Evolutionary conservation across 1,284 basidiomycete genomes (phyloP), one percentile per base, ranked within the genome.

Genomic region (Naganishia sp.): DNA sequence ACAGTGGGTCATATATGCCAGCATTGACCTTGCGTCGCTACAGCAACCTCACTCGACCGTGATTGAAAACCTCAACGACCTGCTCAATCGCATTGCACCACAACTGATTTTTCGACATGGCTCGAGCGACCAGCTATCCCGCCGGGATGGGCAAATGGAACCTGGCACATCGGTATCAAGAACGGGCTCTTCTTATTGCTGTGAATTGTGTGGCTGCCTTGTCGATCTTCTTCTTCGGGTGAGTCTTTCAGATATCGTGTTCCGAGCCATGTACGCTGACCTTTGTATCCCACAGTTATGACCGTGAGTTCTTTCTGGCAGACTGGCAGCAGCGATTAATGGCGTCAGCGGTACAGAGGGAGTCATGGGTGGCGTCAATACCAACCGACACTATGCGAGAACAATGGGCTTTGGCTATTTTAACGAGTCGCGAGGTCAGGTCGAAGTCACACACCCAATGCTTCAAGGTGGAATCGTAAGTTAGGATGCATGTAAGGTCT

Each of bases 341-440:
- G 28, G 28, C 28, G 2, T 16, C n/a, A 13, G 21, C 25, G 9
- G 7, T 18, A n/a, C 57, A 65, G 63, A 53, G 56, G 65, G n/a
- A 64, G 16, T 68, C 70, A 72, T 72, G 71, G 72, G 71, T 10
- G 72, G 72, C 9, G 72, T 74, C 31, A 74, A 74, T 64, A 72
- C 65, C 39, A 68, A 70, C 6, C 52, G 52, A n/a, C 66, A 72
- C 55, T 74, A 74, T 55, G 72, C 72, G 52, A 23, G 42, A 16
- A 67, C 63, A 46, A 74, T 74, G 73, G 63, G 63, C 13, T 68
- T 74, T 49, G 73, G 73, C 1, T 67, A 74, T 68, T 43, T 56
- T 16, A 66, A 71, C 46, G 73, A 71, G 15, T 36, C 50, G 39
- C 54, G 55, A 25, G 39, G 39, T 44, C 25, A 28, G 23, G 28